A percentile compares a stretch with the other conserved stretches of the same genome.
phyloP scores from a whole-genome alignment of 306 rosid genomes.

The Pueraria montana region DNA sequence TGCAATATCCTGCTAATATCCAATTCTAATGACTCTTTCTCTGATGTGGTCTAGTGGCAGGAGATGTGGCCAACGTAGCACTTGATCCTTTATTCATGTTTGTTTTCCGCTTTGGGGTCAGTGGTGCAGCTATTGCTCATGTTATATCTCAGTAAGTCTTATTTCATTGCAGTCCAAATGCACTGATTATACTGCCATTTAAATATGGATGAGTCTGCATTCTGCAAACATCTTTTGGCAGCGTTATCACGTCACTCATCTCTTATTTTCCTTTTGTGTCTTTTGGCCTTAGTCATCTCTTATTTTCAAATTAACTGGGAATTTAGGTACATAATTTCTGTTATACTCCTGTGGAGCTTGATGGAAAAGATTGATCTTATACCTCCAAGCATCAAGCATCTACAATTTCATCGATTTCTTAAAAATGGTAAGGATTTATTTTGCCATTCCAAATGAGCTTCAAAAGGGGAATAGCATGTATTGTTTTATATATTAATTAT shows the following conservation, averaged over 20 bases:
- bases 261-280: slow-evolving; percentile 13
- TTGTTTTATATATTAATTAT: background rate
- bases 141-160: slow-evolving; percentile 82
- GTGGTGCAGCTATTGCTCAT: slow-evolving; percentile 92
- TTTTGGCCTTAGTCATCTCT: slow-evolving; percentile 2
- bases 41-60: slow-evolving; percentile 63
- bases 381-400: slow-evolving; percentile 73
- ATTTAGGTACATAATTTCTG: slow-evolving; percentile 71
- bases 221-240: slow-evolving; percentile 1
- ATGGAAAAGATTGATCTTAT: slow-evolving; percentile 66
- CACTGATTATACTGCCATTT: background rate
- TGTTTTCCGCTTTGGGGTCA: slow-evolving; percentile 64
- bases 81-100: slow-evolving; percentile 79
- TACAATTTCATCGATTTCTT: slow-evolving; percentile 75
- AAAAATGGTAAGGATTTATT: slow-evolving; percentile 65
- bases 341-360: slow-evolving; percentile 71
- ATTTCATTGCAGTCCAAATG: background rate
- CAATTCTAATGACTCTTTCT: slow-evolving; percentile 28
- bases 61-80: slow-evolving; percentile 77
- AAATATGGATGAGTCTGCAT: background rate
- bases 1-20: background rate
- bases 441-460: slow-evolving; percentile 13
- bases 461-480: background rate
- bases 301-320: slow-evolving; percentile 27
- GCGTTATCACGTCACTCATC: background rate